Evolutionary conservation across 495 filamentous ascomycete species (phyloP).

Genomic region (Neurospora sublineolata): DNA sequence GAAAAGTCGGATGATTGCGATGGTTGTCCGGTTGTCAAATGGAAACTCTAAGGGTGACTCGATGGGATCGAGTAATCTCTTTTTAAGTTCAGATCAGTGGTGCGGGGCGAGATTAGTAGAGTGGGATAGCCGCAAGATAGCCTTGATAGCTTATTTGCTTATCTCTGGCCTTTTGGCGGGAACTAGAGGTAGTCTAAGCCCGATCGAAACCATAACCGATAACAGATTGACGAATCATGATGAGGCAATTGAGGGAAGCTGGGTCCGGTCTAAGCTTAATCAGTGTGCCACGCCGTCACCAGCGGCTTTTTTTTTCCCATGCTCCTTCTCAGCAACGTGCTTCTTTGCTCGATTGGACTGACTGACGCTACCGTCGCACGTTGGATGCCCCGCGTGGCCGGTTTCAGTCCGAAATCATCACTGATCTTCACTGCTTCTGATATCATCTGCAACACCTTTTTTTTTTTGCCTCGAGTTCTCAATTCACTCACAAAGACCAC

Average conservation of each 20-base stretch:
- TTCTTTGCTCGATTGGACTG: background rate
- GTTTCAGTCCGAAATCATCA: background rate
- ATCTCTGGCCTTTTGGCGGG: background rate
- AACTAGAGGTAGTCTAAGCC: too few species aligned
- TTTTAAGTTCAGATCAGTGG: background rate
- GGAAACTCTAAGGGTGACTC: constrained; percentile 7
- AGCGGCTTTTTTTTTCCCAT: background rate
- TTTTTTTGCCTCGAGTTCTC: background rate
- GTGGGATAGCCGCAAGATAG: background rate
- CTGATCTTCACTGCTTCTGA: background rate
- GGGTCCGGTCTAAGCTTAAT: background rate
- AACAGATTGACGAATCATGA: background rate
- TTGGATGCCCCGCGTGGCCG: background rate
- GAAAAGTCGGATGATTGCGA: background rate
- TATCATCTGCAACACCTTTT: background rate
- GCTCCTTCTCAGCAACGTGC: background rate
- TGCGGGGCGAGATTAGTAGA: constrained; percentile 7
- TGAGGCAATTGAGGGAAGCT: background rate
- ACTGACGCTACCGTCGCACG: background rate
- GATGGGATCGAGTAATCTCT: constrained; percentile 15
- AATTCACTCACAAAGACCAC: background rate
- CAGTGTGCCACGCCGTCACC: background rate
- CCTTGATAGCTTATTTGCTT: constrained; percentile 7
- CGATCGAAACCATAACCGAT: background rate
- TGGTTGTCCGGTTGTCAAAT: background rate